Conservation (phyloP, 192 early-diverging fungal genomes). For the Mortierella alpina region DNA sequence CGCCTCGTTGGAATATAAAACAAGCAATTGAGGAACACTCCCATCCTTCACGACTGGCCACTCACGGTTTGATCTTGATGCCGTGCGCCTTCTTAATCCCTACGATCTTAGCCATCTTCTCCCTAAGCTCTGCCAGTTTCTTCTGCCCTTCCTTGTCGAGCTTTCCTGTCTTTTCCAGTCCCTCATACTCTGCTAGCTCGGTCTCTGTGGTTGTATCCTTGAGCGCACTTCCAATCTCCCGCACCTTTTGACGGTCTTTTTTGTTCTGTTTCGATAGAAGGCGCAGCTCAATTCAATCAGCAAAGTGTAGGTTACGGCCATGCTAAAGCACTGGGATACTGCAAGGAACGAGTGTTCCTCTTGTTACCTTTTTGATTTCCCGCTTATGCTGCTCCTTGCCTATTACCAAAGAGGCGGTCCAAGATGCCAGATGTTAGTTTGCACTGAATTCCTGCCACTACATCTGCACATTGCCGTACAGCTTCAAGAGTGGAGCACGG, state of each 20-base stretch:
- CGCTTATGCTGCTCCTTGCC: conserved; percentile 54
- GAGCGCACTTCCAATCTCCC: conserved; percentile 34
- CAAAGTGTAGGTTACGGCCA: not conserved
- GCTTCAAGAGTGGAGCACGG: not conserved
- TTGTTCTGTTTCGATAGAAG: conserved; percentile 26
- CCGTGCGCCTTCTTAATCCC: conserved; percentile 49
- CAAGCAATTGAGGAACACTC: not conserved
- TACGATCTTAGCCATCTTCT: conserved; percentile 38
- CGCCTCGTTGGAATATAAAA: not conserved
- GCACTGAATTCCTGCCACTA: not conserved
- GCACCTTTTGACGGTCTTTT: conserved; percentile 50
- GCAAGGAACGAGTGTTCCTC: not conserved
- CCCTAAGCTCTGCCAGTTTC: conserved; percentile 34
- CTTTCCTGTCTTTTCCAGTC: conserved; percentile 34
- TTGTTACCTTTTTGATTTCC: conserved; percentile 47
- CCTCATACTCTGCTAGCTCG: conserved; percentile 40
- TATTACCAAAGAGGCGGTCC: not conserved
- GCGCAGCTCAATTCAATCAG: not conserved
- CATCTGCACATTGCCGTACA: not conserved
- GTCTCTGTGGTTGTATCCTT: conserved; percentile 44
- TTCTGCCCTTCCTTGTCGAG: conserved; percentile 45
- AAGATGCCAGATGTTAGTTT: not conserved
- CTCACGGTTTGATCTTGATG: conserved; percentile 50
- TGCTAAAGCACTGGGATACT: too few species aligned
- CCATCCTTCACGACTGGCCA: not conserved